These are phyloP conservation scores for Mycena pura DNA, from an alignment of 768 basidiomycete species.

Conservation along the genomic window DNA sequence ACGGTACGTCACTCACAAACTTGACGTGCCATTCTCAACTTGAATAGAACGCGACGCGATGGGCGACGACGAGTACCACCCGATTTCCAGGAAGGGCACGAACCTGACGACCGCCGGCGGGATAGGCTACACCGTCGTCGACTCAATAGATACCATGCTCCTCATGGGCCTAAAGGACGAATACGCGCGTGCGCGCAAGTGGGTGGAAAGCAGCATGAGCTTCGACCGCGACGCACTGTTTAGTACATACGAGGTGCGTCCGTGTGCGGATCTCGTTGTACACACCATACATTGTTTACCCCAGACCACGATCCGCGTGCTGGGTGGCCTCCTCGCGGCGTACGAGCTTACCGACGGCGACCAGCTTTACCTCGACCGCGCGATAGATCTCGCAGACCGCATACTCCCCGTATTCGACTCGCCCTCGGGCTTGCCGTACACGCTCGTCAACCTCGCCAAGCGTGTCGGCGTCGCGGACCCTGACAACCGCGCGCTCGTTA, in stretches of 20 bases:
- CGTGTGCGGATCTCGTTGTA: neutral
- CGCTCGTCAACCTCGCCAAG: slow-evolving; percentile 74
- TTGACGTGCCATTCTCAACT: neutral
- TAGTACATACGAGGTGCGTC: slow-evolving; percentile 88
- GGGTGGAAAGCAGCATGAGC: slow-evolving; percentile 71
- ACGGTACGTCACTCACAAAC: slow-evolving; percentile 56
- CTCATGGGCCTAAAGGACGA: slow-evolving; percentile 85
- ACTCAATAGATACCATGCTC: slow-evolving; percentile 87
- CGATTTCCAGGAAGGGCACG: slow-evolving; percentile 72
- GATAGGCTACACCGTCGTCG: slow-evolving; percentile 88
- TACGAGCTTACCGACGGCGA: slow-evolving; percentile 71
- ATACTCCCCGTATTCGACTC: slow-evolving; percentile 85
- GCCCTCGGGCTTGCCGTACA: slow-evolving; percentile 77
- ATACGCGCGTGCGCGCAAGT: slow-evolving; percentile 75
- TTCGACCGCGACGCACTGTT: slow-evolving; percentile 82
- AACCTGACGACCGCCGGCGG: slow-evolving; percentile 83
- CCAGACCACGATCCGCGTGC: slow-evolving; percentile 90
- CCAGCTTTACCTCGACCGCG: slow-evolving; percentile 72
- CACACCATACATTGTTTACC: neutral
- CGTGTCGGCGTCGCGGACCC: slow-evolving; percentile 63
- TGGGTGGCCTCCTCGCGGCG: slow-evolving; percentile 89
- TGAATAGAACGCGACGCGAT: slow-evolving; percentile 82
- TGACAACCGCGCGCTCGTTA: slow-evolving; percentile 68
- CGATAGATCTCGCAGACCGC: slow-evolving; percentile 82
- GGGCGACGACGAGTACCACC: slow-evolving; percentile 93